These are phyloP conservation scores for Spongispora temasekensis DNA, from an alignment of 1,284 basidiomycete genomes.

Conservation along the genomic window DNA sequence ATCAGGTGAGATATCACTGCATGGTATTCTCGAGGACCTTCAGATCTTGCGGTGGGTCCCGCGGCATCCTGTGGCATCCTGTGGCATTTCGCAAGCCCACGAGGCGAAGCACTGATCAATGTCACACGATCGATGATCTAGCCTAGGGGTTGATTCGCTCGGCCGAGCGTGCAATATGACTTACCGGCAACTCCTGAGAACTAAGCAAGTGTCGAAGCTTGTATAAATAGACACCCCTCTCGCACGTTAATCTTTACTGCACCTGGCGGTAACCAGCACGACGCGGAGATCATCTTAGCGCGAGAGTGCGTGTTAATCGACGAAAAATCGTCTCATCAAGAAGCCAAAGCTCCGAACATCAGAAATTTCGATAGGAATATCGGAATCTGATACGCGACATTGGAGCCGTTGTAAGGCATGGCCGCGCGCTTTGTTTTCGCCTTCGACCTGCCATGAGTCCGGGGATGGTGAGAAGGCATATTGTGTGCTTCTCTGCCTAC, in stretches of 20 bases:
- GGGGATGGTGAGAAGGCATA: background rate
- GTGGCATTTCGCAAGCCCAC: too few relatives aligned
- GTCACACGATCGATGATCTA: constrained; percentile 2
- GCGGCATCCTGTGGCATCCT: too few relatives aligned
- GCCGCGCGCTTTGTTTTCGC: background rate
- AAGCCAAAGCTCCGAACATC: background rate
- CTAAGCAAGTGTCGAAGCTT: constrained; percentile 4
- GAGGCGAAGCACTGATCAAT: too few relatives aligned
- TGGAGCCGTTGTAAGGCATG: too few relatives aligned
- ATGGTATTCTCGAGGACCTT: too few relatives aligned
- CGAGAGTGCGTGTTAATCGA: too few relatives aligned
- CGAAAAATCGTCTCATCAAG: constrained; percentile 4
- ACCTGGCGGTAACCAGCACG: constrained; percentile 4
- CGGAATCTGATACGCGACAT: constrained; percentile 1
- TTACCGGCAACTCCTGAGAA: background rate
- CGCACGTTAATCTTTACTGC: background rate
- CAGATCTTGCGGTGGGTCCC: too few relatives aligned
- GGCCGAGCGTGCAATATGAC: background rate
- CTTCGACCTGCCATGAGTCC: background rate
- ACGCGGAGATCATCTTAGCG: constrained; percentile 4
- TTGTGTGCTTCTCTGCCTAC: too few relatives aligned
- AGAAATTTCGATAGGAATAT: constrained; percentile 2
- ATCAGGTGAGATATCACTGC: too few relatives aligned
- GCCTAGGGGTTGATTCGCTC: background rate
- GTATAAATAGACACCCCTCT: constrained; percentile 1